Evolutionary conservation across 768 basidiomycete species (phyloP), one percentile per base, ranked within the genome.

Genomic region (Leccinum subtestaceum): DNA sequence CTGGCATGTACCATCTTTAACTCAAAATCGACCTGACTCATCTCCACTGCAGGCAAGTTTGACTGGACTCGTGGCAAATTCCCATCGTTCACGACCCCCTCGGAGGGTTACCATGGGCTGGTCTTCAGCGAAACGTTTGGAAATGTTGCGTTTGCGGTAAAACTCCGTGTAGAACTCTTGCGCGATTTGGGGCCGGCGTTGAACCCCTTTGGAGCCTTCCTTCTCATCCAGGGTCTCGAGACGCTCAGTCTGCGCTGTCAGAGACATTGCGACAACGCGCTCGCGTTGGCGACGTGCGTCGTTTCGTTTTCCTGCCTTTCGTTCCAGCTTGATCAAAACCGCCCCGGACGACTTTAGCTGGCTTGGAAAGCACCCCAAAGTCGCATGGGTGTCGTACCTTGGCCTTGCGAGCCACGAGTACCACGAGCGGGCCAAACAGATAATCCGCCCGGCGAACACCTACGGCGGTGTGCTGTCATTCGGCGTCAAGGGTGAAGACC

Each of bases 391-490:
- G 1, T 86, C 84, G 0, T 95, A 93, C 67, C 81, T 86, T 45
- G 93, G 93, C 6, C 80, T 93, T 1, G 68, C 73, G 52, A 72
- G 68, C 2, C 93, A 95, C 70, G 69, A 77, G 1, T 86, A 84
- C 36, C 79, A 94, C 71, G 72, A 72, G 49, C 68, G 80, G 6
- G 91, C 90, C 11, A 77, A 80, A 65, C 75, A 79, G 58, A 74
- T 85, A 34, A 74, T 92, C 53, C 77, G 86, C 5, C 70, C 74
- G 64, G 88, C 86, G 1, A 53, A 70, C n/a, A 73, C 76, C 2
- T 93, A 77, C 58, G 88, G 91, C 4, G 91, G 90, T 21, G 81
- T 94, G 63, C 73, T 94, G 52, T 89, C 80, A 72, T 93, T 94
- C 65, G 93, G 91, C 8, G 72, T 91, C 60, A 84, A 84, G 12